Evolutionary conservation across 352 stramenopile genomes (phyloP), one percentile per base, ranked within the genome.

Genomic region (Pythium sukuiense): DNA sequence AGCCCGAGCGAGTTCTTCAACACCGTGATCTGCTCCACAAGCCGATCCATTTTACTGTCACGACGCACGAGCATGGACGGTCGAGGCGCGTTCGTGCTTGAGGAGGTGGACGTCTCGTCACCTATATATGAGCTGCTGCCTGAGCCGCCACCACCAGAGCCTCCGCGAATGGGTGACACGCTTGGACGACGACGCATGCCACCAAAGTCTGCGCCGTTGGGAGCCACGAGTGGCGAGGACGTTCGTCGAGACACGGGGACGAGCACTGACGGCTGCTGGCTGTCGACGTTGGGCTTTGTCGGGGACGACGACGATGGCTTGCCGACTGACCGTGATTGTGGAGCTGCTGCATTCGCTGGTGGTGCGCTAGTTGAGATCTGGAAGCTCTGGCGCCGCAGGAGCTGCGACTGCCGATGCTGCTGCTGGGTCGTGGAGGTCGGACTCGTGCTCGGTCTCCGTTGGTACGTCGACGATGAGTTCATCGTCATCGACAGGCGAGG

Each of bases 1-100:
- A 93, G 74, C 3, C 85, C 85, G 3, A 93, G 70, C 18, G 78
- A 81, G 14, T 82, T 85, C 52, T 93, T 93, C 24, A 93, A 71
- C 8, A 93, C 78, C 6, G 78, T 83, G 55, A 93, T 77, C 45
- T 93, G 85, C 63, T 93, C 85, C 27, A 89, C 74, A 5, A 93
- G 69, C 30, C 76, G 74, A 56, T 89, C 77, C 49, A 90, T 74
- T 41, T 86, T 86, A 58, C 76, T 83, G 37, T 88, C 76, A 26
- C 76, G 77, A 13, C 81, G 74, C 30, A 68, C 20, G 18, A 39
- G 30, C 6, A 62, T 33, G 43, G 50, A 61, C 18, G 60, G 60
- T 6, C 60, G 50, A 37, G 52, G 33, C 30, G 14, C 37, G 0
- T 48, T 48, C 16, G 6, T 4, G 16, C 16, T 8, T 27, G 55